Percentiles rank a stretch among this genome's conserved stretches.
Evolutionary conservation across 202 grass and related monocot species (phyloP).

Genomic region (Miscanthus sacchariflorus): DNA sequence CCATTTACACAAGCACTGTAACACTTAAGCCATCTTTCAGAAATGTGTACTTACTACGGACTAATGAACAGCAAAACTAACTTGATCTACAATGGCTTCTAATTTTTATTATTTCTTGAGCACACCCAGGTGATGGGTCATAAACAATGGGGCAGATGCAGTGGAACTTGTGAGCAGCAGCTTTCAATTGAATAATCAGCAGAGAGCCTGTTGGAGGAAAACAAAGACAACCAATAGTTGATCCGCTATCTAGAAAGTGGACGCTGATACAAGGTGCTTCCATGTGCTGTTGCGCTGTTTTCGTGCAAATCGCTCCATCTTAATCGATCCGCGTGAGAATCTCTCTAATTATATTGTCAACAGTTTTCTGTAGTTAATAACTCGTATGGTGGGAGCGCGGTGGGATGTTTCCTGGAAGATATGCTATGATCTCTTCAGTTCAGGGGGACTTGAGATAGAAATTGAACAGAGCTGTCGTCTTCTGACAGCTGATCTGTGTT

Average conservation of each 20-base stretch:
- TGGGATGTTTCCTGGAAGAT: conserved; percentile 41
- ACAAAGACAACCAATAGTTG: conserved; percentile 42
- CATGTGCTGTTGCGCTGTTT: conserved; percentile 56
- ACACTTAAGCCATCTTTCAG: not conserved
- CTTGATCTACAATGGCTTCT: not conserved
- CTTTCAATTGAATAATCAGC: conserved; percentile 11
- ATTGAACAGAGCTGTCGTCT: not conserved
- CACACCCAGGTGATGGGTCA: not conserved
- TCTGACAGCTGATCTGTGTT: not conserved
- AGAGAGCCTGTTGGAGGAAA: conserved; percentile 43
- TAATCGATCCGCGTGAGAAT: conserved; percentile 37
- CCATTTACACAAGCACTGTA: not conserved
- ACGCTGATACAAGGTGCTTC: conserved; percentile 21
- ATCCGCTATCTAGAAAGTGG: conserved; percentile 27
- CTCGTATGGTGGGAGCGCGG: not conserved
- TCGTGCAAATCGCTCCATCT: conserved; percentile 32
- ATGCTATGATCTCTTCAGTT: not conserved
- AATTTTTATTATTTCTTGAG: not conserved
- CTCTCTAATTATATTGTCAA: not conserved
- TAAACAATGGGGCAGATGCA: conserved; percentile 32
- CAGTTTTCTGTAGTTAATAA: not conserved
- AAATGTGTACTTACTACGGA: not conserved
- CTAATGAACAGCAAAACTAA: not conserved
- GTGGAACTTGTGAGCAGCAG: conserved; percentile 15
- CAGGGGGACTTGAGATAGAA: conserved; percentile 5